Percentiles rank a stretch among this genome's conserved stretches.
phyloP scores from a whole-genome alignment of 805 yeast genomes.

The Hanseniaspora jakobsenii region DNA sequence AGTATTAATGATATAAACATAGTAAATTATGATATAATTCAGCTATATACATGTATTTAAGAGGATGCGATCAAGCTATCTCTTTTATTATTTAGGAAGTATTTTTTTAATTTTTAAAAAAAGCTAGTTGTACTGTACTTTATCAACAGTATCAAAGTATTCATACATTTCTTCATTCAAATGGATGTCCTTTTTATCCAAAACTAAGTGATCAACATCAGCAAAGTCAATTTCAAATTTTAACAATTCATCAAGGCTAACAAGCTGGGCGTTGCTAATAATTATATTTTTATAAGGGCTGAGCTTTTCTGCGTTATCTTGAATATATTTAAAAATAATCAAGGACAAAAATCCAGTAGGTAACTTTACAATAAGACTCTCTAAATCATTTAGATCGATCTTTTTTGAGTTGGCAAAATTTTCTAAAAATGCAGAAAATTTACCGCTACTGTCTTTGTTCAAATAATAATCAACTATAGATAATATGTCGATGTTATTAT shows the following conservation, averaged over 20 bases:
- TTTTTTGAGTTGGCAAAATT: conserved; percentile 28
- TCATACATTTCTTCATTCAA: conserved; percentile 36
- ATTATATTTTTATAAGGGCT: conserved; percentile 28
- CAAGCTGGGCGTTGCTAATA: conserved; percentile 13
- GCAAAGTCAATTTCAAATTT: conserved; percentile 63
- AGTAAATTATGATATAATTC: not conserved
- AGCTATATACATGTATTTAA: no score
- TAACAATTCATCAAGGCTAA: conserved; percentile 47
- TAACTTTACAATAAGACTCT: conserved; percentile 16
- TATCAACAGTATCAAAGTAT: conserved; percentile 57
- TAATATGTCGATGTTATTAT: conserved; percentile 40
- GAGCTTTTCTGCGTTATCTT: not conserved
- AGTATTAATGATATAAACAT: no score
- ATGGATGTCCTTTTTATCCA: conserved; percentile 21
- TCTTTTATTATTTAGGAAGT: not conserved
- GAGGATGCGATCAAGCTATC: not conserved
- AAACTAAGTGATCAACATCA: conserved; percentile 30
- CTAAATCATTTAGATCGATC: conserved; percentile 21
- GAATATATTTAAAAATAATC: conserved; percentile 27
- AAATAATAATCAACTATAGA: conserved; percentile 37
- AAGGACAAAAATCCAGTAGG: conserved; percentile 31
- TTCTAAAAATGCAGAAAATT: conserved; percentile 42
- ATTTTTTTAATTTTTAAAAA: conserved; percentile 16
- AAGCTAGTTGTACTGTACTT: conserved; percentile 31
- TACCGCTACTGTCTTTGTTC: conserved; percentile 33